Base-by-base conservation (phyloP, 495 filamentous ascomycete species). In the Daldinia childiae region DNA sequence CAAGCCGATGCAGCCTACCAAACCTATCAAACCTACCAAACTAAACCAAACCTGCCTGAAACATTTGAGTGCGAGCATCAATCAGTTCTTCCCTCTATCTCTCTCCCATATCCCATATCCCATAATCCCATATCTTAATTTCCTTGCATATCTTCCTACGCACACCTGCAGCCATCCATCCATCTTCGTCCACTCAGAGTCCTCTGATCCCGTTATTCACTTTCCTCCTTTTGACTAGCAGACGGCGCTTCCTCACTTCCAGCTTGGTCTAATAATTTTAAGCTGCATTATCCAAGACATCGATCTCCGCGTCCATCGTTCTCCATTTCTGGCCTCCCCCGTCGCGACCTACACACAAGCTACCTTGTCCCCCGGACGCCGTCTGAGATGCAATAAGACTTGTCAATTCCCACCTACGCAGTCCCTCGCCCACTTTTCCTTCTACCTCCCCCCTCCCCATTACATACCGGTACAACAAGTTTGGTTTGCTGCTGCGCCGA, bases 311-410 rank as follows among this genome's bases (percentile, higher is more conserved):
- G 66, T 65, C 59, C 63, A 66, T 68, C 58, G 62, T 72, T 56
- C 60, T 61, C 51, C 60, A 52, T 68, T 66, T 32, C 57, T 65
- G 64, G 68, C 52, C 70, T 72, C 70, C 32, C 56, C 50, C 59
- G 68, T 66, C 74, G 74, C 74, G 72, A 74, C 74, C 74, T 70
- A 58, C 55, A 27, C 57, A 17, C 41, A 45, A 45, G 41, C 19
- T 48, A 24, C 43, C 19, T 48, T 48, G 19, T 48, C 43, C 43
- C 26, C 43, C 43, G 43, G 43, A 54, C 66, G 72, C 63, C 68
- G 58, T 36, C 36, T 62, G 36, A 60, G 66, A 66, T 60, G 73
- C 75, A 77, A 78, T 78, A 78, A 78, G 76, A 78, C 71, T 71
- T 70, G 43, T 43, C 68, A 58, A 72, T 68, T 71, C 74, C 76